A percentile compares a stretch with the other conserved stretches of the same genome.
Conservation (phyloP, 306 rosid genomes). For the Begonia fuchsioides region DNA sequence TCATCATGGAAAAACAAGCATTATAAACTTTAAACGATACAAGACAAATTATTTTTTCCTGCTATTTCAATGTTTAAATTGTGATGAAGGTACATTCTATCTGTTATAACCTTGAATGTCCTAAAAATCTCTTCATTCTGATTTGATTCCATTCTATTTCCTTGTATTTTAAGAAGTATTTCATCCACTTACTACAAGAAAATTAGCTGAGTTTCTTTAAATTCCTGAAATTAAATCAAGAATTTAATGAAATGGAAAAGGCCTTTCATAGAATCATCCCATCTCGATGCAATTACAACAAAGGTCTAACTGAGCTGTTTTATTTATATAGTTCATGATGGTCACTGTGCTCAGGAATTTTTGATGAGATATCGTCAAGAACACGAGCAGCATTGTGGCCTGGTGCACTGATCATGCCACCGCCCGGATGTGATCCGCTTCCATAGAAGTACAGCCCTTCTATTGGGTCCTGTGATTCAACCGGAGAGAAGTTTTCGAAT, state of each 20-base stretch:
- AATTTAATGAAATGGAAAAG: too few species aligned
- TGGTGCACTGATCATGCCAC: slow-evolving; percentile 95
- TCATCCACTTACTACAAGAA: too few species aligned
- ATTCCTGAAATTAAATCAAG: too few species aligned
- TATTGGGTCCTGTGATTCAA: slow-evolving; percentile 62
- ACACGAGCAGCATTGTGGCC: slow-evolving; percentile 78
- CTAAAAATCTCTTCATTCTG: not conserved
- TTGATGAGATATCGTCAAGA: slow-evolving; percentile 28
- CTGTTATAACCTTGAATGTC: not conserved
- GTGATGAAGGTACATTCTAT: not conserved
- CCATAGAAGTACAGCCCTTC: slow-evolving; percentile 64
- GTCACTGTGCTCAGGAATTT: not conserved
- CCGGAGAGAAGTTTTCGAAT: slow-evolving; percentile 13
- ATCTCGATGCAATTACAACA: too few species aligned
- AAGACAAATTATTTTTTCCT: not conserved
- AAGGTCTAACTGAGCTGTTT: too few species aligned
- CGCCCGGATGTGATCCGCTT: slow-evolving; percentile 89
- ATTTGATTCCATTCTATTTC: too few species aligned
- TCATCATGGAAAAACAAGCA: not conserved
- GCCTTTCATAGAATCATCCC: too few species aligned
- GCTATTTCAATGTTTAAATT: not conserved
- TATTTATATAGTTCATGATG: not conserved
- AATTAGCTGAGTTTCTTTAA: too few species aligned
- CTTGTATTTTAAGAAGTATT: too few species aligned
- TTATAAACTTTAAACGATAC: too few species aligned